Evolutionary conservation across 2,329 filamentous ascomycete species (phyloP).

Genomic region (Epichloe elymi): DNA sequence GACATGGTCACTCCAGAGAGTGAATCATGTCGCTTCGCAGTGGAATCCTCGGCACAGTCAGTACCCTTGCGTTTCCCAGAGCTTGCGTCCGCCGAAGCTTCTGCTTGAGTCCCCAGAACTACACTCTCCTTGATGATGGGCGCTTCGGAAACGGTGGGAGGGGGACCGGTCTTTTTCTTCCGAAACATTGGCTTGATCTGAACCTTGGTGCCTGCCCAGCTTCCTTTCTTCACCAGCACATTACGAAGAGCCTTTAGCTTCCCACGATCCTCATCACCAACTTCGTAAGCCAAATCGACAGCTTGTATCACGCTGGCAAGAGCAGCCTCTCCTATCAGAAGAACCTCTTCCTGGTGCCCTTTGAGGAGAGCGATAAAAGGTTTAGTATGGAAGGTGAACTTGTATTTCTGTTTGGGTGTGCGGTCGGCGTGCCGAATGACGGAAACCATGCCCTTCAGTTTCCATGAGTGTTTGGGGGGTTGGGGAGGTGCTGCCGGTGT

Average conservation of each 20-base stretch:
- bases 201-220: conserved; percentile 91
- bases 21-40: conserved; percentile 62
- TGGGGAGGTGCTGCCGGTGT: conserved; percentile 50
- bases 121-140: conserved; percentile 17
- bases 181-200: conserved; percentile 99
- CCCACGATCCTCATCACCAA: conserved; percentile 68
- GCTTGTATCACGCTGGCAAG: conserved; percentile 80
- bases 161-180: conserved; percentile 61
- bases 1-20: conserved; percentile 85
- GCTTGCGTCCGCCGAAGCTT: conserved; percentile 6
- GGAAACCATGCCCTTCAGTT: conserved; percentile 92
- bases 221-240: conserved; percentile 81
- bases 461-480: conserved; percentile 86
- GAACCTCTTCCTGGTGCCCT: conserved; percentile 90
- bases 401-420: conserved; percentile 98
- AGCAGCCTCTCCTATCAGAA: conserved; percentile 84
- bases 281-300: conserved; percentile 64
- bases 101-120: conserved; percentile 8
- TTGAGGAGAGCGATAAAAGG: conserved; percentile 92
- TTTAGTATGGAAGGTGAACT: conserved; percentile 95
- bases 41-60: conserved; percentile 3
- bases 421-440: conserved; percentile 94
- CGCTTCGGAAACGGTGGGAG: conserved; percentile 24
- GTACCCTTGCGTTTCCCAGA: conserved; percentile 10
- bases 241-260: conserved; percentile 82